phyloP scores from a whole-genome alignment of 2,329 filamentous ascomycete genomes.

The Fusarium sp. region DNA sequence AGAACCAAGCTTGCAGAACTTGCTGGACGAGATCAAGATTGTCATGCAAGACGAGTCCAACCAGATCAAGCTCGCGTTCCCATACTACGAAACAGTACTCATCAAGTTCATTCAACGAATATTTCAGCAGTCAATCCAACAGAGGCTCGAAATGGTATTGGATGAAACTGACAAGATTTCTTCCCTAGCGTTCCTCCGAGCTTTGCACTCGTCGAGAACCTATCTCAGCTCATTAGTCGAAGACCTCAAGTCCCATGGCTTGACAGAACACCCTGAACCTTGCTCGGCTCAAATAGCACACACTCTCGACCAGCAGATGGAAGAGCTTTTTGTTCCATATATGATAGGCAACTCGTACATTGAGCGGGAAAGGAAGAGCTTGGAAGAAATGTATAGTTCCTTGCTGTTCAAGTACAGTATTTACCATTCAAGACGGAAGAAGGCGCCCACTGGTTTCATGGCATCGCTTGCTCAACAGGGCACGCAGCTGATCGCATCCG shows the following conservation, averaged over 20 bases:
- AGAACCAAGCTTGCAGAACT: slow-evolving; percentile 90
- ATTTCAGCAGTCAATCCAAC: slow-evolving; percentile 98
- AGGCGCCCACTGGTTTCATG: slow-evolving; percentile 92
- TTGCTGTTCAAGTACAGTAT: slow-evolving; percentile 96
- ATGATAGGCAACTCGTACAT: slow-evolving; percentile 79
- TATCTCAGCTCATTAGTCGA: slow-evolving; percentile 92
- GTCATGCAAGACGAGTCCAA: slow-evolving; percentile 97
- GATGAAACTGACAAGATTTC: slow-evolving; percentile 95
- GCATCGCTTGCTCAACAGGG: slow-evolving; percentile 91
- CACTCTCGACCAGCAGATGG: slow-evolving; percentile 81
- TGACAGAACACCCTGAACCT: slow-evolving; percentile 95
- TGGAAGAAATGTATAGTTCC: slow-evolving; percentile 90
- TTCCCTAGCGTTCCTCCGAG: slow-evolving; percentile 90
- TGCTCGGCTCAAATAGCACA: slow-evolving; percentile 87
- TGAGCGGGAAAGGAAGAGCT: slow-evolving; percentile 75
- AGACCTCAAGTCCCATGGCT: slow-evolving; percentile 91
- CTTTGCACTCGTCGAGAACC: slow-evolving; percentile 88
- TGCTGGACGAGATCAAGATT: slow-evolving; percentile 94
- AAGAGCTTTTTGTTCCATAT: slow-evolving; percentile 83
- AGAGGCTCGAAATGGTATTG: slow-evolving; percentile 93
- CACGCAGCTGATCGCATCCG: slow-evolving; percentile 88
- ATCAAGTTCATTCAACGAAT: slow-evolving; percentile 94
- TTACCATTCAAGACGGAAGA: slow-evolving; percentile 92
- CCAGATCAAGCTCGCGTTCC: slow-evolving; percentile 96
- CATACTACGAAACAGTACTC: slow-evolving; percentile 94